Conservation (phyloP, 1,284 basidiomycete genomes). For the Mycena citricolor region DNA sequence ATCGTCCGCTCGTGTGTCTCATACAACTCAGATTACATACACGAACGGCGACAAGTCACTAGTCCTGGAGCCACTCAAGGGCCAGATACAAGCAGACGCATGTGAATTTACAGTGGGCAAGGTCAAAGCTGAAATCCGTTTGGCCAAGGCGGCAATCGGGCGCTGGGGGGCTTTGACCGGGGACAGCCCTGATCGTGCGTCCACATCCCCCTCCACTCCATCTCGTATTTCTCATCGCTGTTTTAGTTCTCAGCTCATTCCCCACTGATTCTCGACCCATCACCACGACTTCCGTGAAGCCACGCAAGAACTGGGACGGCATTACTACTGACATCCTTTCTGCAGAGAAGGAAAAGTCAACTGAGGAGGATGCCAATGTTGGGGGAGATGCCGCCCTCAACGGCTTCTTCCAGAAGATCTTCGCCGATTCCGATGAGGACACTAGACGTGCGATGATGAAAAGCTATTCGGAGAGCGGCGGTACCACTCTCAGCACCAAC, state of each 20-base stretch:
- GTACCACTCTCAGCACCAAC: conserved; percentile 91
- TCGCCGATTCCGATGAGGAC: conserved; percentile 83
- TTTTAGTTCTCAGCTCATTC: conserved; percentile 28
- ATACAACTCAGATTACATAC: conserved; percentile 42
- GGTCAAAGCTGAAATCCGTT: conserved; percentile 79
- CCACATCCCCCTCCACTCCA: conserved; percentile 7
- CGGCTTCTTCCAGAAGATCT: conserved; percentile 83
- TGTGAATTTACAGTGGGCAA: conserved; percentile 72
- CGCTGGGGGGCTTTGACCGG: conserved; percentile 80
- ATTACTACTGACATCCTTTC: conserved; percentile 68
- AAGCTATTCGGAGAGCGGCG: conserved; percentile 88
- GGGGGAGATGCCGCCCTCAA: conserved; percentile 80
- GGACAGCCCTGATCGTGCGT: conserved; percentile 71
- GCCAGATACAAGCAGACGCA: conserved; percentile 68
- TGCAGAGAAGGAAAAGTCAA: conserved; percentile 59
- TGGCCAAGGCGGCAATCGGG: conserved; percentile 61
- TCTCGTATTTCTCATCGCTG: conserved; percentile 31
- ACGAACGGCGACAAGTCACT: conserved; percentile 63
- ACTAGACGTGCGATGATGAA: conserved; percentile 94
- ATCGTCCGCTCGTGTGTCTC: background rate
- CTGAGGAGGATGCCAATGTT: conserved; percentile 77
- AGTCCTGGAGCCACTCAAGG: conserved; percentile 74
- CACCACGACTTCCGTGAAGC: conserved; percentile 36
- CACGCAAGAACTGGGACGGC: conserved; percentile 80
- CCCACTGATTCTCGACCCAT: conserved; percentile 34